phyloP scores from a whole-genome alignment of 108 stramenopile species.

The Fistulifera pelliculosa region DNA sequence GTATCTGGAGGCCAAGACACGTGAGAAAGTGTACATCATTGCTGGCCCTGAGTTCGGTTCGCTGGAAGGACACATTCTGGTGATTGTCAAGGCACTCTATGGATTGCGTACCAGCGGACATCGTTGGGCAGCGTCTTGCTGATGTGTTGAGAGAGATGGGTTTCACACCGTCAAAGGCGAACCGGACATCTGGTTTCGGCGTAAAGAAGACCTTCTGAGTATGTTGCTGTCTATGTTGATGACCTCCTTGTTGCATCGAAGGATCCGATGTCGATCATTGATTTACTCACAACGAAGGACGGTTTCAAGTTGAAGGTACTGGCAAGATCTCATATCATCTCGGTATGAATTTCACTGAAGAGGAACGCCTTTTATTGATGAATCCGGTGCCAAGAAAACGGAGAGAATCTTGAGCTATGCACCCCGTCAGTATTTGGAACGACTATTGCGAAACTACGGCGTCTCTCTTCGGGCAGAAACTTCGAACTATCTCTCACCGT shows the following conservation, averaged over 20 bases:
- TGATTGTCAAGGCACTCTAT: slow-evolving; percentile 18
- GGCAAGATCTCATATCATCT: slow-evolving; percentile 5
- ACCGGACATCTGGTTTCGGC: slow-evolving; percentile 20
- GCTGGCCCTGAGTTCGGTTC: slow-evolving; percentile 25
- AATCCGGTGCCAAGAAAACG: too few relatives aligned
- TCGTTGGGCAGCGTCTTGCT: slow-evolving; percentile 6
- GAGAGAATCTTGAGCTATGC: background rate
- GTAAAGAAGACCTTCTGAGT: slow-evolving; percentile 4
- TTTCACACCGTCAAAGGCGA: slow-evolving; percentile 11
- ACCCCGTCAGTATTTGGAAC: slow-evolving; percentile 25
- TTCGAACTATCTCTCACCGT: slow-evolving; percentile 3
- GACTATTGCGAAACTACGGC: slow-evolving; percentile 12
- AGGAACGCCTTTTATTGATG: too few relatives aligned
- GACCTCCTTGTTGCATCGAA: slow-evolving; percentile 4
- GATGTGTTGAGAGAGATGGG: slow-evolving; percentile 11
- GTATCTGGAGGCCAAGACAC: slow-evolving; percentile 17
- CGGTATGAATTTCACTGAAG: slow-evolving; percentile 2
- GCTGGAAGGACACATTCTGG: slow-evolving; percentile 2
- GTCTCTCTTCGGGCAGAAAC: slow-evolving; percentile 13
- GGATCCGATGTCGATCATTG: slow-evolving; percentile 2
- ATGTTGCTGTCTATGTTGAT: slow-evolving; percentile 12
- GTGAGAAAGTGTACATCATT: slow-evolving; percentile 18
- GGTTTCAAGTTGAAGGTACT: slow-evolving; percentile 11
- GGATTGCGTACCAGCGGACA: slow-evolving; percentile 10
- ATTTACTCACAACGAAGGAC: background rate